Evolutionary conservation across 305 asterid species (phyloP), one percentile per base, ranked within the genome.

Genomic region (Plantago coronopus): DNA sequence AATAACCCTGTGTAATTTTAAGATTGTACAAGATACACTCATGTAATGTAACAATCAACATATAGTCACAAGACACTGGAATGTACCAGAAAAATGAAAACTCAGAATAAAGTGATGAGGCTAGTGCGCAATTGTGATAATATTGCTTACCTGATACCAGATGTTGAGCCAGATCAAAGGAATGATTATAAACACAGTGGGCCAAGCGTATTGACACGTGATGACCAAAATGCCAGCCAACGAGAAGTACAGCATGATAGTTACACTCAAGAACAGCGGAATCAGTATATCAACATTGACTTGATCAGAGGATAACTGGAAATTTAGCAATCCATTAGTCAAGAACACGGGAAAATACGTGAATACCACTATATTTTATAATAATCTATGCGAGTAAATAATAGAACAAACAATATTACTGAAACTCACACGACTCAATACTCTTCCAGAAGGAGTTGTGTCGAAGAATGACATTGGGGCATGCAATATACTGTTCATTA

Each of bases 391-490:
- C 5, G 31, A 5, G 31, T 27, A 5, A 10, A 31, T 31, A 31
- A 31, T 31, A 10, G 38, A 31, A 31, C 38, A 31, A 4, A 31
- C 5, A 4, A 10, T 31, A 31, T 0, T 31, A 10, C 7, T n/a
- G n/a, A n/a, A 31, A 23, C 81, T 75, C 66, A 83, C 96, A 18
- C 96, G 83, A 54, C 74, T 88, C 60, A 88, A 55, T 21, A 85
- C 72, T 75, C 95, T 74, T 29, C 96, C 96, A 0, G 96, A 81
- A n/a, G 96, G 96, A 15, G 96, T 88, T 3, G 96, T 83, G 72
- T 88, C 96, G 40, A 88, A 88, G 78, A 88, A 88, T 15, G 96
- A 80, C 95, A 88, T 83, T 0, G 96, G 95, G 69, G 96, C 96
- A 58, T 71, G 96, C 50, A 88, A 60, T 44, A 80, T 71, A 66